Base-by-base conservation (phyloP, 176 grass and related monocot species). In the Avena sativa region DNA sequence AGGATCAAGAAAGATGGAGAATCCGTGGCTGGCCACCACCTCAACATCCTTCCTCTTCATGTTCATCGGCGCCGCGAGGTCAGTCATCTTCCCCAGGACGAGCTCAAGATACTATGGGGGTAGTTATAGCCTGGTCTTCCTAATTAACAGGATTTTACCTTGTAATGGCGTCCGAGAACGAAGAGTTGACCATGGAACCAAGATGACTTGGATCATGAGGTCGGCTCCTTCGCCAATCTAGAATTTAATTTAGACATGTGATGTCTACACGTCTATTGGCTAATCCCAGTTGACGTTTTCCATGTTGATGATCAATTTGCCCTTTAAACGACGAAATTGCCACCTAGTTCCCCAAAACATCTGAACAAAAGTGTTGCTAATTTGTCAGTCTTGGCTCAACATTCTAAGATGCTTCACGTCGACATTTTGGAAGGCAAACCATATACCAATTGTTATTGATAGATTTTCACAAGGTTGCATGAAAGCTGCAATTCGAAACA, bases 1-100 rank as follows among this genome's bases (percentile, higher is more conserved):
- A 55, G 88, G 90, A 70, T 88, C 87, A 75, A 83, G 73, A 44
- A 89, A 86, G 8, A 86, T 48, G 84, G 79, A 67, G 52, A 90
- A 84, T 43, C 88, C 93, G 71, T 95, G 83, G 79, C 19, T 71
- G 13, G 19, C 49, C 73, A 88, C 49, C 67, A 88, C 81, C 50
- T 89, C 81, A 23, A 67, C 82, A 62, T 92, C 84, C 71, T 92
- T 95, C 82, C 93, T 90, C 83, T 95, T 95, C 61, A 85, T 78
- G 82, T 73, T 89, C 66, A 89, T 86, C 28, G 50, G 74, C 1
- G 80, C 63, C 76, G 57, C 74, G 61, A 83, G 70, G 83, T 71
- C 68, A 81, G 89, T 64, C 90, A 91, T 87, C 25, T 81, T 79
- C n/a, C 56, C 12, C 50, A 36, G 16, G 74, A 56, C 74, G 1